These are phyloP conservation scores for Mrakia blollopis DNA, from an alignment of 768 basidiomycete species.

Conservation along the genomic window DNA sequence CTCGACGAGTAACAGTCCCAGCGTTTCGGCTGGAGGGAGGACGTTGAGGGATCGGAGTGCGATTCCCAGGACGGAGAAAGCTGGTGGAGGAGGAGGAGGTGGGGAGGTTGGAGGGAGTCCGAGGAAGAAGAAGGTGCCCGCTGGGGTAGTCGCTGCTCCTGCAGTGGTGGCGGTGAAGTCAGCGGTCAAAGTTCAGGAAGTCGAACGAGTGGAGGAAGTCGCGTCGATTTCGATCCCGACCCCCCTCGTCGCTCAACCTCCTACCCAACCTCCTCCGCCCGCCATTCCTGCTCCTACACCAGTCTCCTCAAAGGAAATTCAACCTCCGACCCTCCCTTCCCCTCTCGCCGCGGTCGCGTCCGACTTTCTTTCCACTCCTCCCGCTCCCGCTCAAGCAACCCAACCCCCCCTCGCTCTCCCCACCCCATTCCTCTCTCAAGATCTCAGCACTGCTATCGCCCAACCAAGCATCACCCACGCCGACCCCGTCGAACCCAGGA, in stretches of 20 bases:
- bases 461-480: neutral
- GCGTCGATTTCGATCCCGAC: too few relatives aligned
- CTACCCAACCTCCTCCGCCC: too few relatives aligned
- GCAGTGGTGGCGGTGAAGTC: neutral
- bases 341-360: neutral
- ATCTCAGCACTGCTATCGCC: neutral
- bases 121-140: neutral
- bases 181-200: too few relatives aligned
- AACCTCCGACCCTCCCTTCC: neutral
- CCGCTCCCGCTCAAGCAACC: neutral
- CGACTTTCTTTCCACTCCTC: neutral
- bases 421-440: neutral
- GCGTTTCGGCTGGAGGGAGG: neutral
- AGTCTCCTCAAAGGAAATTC: too few relatives aligned
- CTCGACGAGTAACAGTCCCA: neutral
- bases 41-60: conserved; percentile 18
- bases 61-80: conserved; percentile 14
- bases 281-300: neutral
- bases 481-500: conserved; percentile 13
- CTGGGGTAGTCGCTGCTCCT: neutral
- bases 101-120: neutral
- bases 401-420: neutral
- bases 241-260: too few relatives aligned
- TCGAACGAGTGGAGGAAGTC: too few relatives aligned
- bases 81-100: neutral